Evolutionary conservation across 495 filamentous ascomycete genomes (phyloP).

Genomic region (Ramalina intermedia): DNA sequence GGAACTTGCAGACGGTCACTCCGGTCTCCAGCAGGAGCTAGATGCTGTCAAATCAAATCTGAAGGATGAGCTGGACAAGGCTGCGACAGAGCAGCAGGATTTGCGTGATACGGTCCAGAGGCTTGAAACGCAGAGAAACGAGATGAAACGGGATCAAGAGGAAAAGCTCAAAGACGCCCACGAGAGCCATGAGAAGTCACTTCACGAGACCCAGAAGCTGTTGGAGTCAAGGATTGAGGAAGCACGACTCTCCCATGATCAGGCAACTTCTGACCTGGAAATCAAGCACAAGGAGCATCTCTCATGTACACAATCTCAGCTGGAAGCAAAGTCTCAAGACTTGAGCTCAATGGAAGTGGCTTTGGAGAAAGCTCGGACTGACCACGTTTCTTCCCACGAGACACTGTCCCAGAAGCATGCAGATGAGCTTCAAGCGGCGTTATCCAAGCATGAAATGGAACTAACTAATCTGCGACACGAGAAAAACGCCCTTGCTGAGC

Average conservation of each 20-base stretch:
- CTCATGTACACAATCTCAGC: neutral
- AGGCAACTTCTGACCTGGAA: neutral
- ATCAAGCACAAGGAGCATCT: neutral
- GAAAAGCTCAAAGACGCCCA: neutral
- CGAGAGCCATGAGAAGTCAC: neutral
- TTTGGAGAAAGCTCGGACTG: neutral
- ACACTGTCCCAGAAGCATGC: neutral
- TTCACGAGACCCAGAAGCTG: neutral
- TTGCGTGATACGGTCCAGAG: neutral
- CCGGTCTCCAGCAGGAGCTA: neutral
- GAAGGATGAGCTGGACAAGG: neutral
- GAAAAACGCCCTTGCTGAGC: neutral
- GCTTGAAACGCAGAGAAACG: neutral
- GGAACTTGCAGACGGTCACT: neutral
- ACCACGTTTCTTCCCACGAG: neutral
- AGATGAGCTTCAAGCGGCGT: slow-evolving; percentile 1
- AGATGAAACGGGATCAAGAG: neutral
- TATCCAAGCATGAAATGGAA: neutral
- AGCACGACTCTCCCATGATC: neutral
- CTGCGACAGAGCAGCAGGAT: neutral
- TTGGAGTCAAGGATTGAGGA: neutral
- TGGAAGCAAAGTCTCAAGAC: neutral
- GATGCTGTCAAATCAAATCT: neutral
- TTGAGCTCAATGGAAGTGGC: neutral
- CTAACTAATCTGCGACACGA: slow-evolving; percentile 1